Evolutionary conservation across 202 grass and related monocot species (phyloP).

Genomic region (Setaria italica): DNA sequence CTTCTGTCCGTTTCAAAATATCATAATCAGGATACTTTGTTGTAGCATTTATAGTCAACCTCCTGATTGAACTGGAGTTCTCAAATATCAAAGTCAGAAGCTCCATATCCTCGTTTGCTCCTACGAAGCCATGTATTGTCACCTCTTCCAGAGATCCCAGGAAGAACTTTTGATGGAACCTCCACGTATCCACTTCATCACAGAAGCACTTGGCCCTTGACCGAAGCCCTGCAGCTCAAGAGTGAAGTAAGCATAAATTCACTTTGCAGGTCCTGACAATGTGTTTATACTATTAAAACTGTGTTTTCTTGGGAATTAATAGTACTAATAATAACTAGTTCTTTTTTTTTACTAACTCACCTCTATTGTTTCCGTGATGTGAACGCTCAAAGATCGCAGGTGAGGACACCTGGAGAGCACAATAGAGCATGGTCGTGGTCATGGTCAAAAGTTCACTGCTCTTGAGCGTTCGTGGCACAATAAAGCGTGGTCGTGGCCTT

Average conservation of each 20-base stretch:
- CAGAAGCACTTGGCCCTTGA: neutral
- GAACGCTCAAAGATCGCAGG: neutral
- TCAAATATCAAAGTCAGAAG: neutral
- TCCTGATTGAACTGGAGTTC: neutral
- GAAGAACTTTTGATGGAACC: neutral
- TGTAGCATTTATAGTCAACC: neutral
- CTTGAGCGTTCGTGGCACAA: no score
- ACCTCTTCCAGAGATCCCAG: neutral
- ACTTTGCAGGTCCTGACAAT: neutral
- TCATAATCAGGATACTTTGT: neutral
- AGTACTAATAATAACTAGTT: no score
- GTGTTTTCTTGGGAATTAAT: neutral
- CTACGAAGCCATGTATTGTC: neutral
- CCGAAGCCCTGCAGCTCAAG: neutral
- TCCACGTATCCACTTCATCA: neutral
- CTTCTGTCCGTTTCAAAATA: neutral
- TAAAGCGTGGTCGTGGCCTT: neutral
- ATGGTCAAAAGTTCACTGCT: no score
- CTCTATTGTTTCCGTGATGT: neutral
- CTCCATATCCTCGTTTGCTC: neutral
- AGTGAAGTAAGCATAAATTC: neutral
- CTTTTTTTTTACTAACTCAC: neutral
- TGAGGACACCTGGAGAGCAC: neutral
- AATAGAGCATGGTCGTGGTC: no score
- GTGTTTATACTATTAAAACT: neutral